Evolutionary conservation across 2,329 filamentous ascomycete genomes (phyloP).

Genomic region (Helminthosporium solani): DNA sequence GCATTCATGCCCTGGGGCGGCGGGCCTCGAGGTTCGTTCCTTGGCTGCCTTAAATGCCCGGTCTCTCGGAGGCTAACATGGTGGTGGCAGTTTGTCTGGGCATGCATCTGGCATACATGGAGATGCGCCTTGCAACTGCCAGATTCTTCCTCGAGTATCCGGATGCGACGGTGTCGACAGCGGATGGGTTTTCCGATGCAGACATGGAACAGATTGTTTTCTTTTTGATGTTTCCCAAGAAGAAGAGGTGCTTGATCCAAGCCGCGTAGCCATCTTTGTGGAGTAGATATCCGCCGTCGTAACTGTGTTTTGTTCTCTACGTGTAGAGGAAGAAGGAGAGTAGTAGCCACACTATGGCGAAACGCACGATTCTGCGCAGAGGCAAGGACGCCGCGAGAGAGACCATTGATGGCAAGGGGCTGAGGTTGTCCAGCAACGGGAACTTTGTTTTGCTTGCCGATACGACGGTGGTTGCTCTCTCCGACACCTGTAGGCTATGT

Average conservation of each 20-base stretch:
- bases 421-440: not conserved
- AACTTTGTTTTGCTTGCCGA: not conserved
- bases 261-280: not conserved
- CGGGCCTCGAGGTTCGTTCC: conserved; percentile 5
- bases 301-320: too few relatives aligned
- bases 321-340: not conserved
- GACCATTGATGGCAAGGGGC: not conserved
- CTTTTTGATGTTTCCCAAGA: conserved; percentile 15
- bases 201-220: conserved; percentile 14
- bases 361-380: not conserved
- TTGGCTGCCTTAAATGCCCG: not conserved
- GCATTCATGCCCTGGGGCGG: conserved; percentile 8
- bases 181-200: conserved; percentile 12
- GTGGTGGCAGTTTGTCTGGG: conserved; percentile 15
- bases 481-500: too few relatives aligned
- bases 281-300: too few relatives aligned
- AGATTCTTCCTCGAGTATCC: conserved; percentile 18
- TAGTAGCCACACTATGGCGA: not conserved
- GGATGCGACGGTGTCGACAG: conserved; percentile 11
- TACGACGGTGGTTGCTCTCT: too few relatives aligned
- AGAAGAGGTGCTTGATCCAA: conserved; percentile 13
- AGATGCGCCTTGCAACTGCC: conserved; percentile 13
- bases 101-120: conserved; percentile 20
- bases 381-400: not conserved
- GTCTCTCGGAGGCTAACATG: not conserved